Conservation (phyloP, 1,139 yeast genomes). For the Oligophagozyma castellii region DNA sequence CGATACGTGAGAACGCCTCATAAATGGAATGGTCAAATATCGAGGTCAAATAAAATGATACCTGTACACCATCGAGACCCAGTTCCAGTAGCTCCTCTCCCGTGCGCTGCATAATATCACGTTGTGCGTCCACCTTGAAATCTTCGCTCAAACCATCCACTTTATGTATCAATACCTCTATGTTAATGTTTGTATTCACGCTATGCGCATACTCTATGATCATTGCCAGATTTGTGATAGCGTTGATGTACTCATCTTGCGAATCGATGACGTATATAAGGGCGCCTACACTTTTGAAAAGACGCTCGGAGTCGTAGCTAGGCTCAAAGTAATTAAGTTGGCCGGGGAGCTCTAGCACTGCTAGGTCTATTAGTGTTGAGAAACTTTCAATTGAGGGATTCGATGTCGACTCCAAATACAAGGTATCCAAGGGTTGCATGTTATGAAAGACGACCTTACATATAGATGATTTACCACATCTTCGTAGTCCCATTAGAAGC, state of each 20-base stretch:
- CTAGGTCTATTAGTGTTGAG: conserved; percentile 67
- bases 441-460: conserved; percentile 92
- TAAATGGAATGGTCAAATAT: conserved; percentile 92
- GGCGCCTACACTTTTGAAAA: conserved; percentile 81
- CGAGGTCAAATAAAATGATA: conserved; percentile 80
- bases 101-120: conserved; percentile 92
- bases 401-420: conserved; percentile 80
- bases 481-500: conserved; percentile 73
- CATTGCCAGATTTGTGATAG: conserved; percentile 76
- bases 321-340: conserved; percentile 86
- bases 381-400: conserved; percentile 74
- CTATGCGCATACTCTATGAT: conserved; percentile 81
- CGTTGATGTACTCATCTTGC: conserved; percentile 89
- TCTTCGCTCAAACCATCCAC: conserved; percentile 93
- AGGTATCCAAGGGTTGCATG: conserved; percentile 90
- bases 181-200: conserved; percentile 73
- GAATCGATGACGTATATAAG: conserved; percentile 87
- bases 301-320: conserved; percentile 58
- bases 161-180: conserved; percentile 88
- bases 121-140: conserved; percentile 82
- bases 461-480: conserved; percentile 75
- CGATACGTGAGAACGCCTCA: conserved; percentile 88
- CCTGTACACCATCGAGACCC: conserved; percentile 84
- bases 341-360: conserved; percentile 95
- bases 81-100: conserved; percentile 85